These are phyloP conservation scores for Suillus plorans DNA, from an alignment of 768 basidiomycete species.

Conservation along the genomic window DNA sequence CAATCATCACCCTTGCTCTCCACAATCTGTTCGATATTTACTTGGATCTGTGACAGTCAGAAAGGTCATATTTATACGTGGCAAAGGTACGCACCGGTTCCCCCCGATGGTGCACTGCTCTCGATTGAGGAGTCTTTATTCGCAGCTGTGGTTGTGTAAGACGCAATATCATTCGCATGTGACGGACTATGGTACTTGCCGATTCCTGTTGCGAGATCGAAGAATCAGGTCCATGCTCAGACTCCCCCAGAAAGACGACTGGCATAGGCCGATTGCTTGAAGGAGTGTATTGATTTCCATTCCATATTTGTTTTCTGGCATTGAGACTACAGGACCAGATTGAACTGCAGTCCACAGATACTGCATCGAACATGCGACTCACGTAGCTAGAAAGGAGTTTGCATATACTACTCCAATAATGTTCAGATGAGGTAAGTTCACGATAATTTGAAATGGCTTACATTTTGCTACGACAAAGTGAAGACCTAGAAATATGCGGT, in stretches of 20 bases:
- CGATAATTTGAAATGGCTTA: constrained; percentile 6
- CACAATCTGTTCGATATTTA: constrained; percentile 18
- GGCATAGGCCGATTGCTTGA: constrained; percentile 5
- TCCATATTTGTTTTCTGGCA: constrained; percentile 15
- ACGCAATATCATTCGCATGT: background rate
- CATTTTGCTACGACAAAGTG: constrained; percentile 25
- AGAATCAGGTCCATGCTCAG: background rate
- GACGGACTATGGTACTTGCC: background rate
- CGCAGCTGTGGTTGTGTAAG: constrained; percentile 4
- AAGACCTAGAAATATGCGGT: constrained; percentile 24
- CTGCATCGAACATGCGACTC: background rate
- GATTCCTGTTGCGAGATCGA: background rate
- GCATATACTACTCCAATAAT: constrained; percentile 18
- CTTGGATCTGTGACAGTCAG: constrained; percentile 15
- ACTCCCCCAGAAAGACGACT: background rate
- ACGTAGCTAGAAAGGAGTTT: constrained; percentile 28
- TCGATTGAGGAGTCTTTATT: constrained; percentile 2
- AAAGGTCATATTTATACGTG: background rate
- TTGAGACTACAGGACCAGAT: constrained; percentile 17
- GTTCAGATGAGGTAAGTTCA: background rate
- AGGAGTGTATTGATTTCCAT: background rate
- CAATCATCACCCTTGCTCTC: constrained; percentile 16
- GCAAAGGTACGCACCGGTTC: constrained; percentile 13
- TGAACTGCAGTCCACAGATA: background rate
- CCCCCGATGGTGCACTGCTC: background rate